These are phyloP conservation scores for Podaxis carcinomalis DNA, from an alignment of 768 basidiomycete genomes.

Conservation along the genomic window DNA sequence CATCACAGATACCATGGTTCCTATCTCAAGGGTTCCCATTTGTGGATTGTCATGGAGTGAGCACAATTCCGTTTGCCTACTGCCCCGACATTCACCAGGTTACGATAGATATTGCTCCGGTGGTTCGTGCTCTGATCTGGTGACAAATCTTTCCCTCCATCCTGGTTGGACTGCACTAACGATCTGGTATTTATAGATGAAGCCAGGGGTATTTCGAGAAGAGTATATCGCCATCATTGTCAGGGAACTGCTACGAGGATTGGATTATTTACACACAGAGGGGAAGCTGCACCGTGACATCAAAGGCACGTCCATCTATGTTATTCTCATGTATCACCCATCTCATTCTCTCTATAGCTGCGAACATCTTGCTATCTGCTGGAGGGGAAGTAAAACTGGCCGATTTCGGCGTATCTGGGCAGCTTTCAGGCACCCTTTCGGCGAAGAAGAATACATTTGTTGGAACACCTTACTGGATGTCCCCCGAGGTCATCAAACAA, in stretches of 20 bases:
- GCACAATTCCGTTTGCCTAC: constrained; percentile 20
- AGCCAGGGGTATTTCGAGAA: constrained; percentile 95
- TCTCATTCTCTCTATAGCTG: constrained; percentile 48
- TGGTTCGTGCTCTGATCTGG: constrained; percentile 95
- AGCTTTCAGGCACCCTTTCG: constrained; percentile 87
- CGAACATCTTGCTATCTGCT: constrained; percentile 89
- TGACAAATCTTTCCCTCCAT: constrained; percentile 29
- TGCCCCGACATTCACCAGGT: constrained; percentile 9
- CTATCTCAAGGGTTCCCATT: constrained; percentile 89
- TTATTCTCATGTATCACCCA: background rate
- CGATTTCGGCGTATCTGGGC: constrained; percentile 98
- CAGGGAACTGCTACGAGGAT: constrained; percentile 83
- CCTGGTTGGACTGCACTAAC: constrained; percentile 11
- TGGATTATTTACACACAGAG: constrained; percentile 94
- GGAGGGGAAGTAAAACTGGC: constrained; percentile 96
- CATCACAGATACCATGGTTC: constrained; percentile 84
- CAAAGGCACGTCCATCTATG: constrained; percentile 60
- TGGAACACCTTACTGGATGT: constrained; percentile 99
- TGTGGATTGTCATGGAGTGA: constrained; percentile 99
- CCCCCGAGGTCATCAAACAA: constrained; percentile 99
- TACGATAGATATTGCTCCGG: constrained; percentile 85
- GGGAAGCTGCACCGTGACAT: constrained; percentile 99
- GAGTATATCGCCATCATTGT: constrained; percentile 99
- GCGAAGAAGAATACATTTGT: constrained; percentile 99
- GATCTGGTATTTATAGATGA: constrained; percentile 63